Evolutionary conservation across 352 stramenopile species (phyloP).

Genomic region (Pythium folliculosum): DNA sequence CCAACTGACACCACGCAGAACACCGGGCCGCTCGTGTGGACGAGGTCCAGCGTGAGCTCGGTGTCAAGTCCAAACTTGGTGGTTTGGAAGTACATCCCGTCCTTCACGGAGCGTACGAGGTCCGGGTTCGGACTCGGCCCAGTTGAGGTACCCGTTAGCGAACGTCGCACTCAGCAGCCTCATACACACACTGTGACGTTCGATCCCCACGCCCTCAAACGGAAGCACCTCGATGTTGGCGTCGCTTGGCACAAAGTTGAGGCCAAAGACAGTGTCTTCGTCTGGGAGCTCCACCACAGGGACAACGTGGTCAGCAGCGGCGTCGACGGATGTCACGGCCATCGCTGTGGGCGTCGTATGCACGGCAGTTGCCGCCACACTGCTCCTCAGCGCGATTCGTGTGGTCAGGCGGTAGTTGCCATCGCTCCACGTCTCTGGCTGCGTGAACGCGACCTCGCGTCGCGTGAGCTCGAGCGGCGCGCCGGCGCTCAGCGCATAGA

Average conservation of each 20-base stretch:
- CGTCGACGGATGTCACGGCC: background rate
- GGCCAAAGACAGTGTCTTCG: conserved; percentile 12
- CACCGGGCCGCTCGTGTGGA: background rate
- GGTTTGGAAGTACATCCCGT: background rate
- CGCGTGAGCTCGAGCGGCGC: conserved; percentile 11
- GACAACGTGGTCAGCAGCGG: background rate
- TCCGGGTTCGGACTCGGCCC: background rate
- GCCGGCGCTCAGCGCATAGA: background rate
- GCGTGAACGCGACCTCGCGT: conserved; percentile 19
- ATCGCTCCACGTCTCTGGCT: conserved; percentile 6
- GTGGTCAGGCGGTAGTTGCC: conserved; percentile 9
- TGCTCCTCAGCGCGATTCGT: conserved; percentile 6
- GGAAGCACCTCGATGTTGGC: background rate
- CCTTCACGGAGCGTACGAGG: background rate
- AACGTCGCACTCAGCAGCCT: conserved; percentile 1
- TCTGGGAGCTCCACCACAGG: conserved; percentile 4
- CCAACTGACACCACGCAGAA: conserved; percentile 6
- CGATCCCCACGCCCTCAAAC: background rate
- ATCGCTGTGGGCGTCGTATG: background rate
- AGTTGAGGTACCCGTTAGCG: conserved; percentile 17
- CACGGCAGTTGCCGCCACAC: background rate
- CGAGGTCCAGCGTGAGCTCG: conserved; percentile 7
- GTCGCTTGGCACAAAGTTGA: conserved; percentile 9
- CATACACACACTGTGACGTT: background rate
- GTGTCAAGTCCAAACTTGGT: background rate